Evolutionary conservation across 1,139 yeast species (phyloP), one percentile per base, ranked within the genome.

Genomic region (Suhomyces yuchorum): DNA sequence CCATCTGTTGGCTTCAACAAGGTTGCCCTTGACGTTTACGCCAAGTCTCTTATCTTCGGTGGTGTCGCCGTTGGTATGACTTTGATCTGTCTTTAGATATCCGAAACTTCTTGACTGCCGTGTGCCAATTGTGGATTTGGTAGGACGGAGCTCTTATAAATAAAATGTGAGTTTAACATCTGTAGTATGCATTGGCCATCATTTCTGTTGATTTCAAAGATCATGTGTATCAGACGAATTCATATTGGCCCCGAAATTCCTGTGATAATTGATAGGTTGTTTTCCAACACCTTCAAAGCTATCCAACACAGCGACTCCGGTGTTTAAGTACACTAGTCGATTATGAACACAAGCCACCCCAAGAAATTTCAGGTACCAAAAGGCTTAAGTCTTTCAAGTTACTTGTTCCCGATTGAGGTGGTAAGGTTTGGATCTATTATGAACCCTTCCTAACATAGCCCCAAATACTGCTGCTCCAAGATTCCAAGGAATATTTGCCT

Each of bases 11-110:
- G 18, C 18, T 37, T 37, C 39, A 23, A 37, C 19, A 22, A 51
- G 43, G 48, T 50, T 53, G 53, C 63, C 43, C 42, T 57, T 39
- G 61, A 55, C 49, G 45, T 40, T 24, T 34, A 52, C 33, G 45
- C 63, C 46, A 61, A 56, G 58, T 44, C 55, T 39, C 48, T 60
- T 49, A 54, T 65, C 52, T 52, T 63, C 45, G 57, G 60, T 42
- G 38, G 51, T 44, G 30, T 54, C 40, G 52, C 53, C 42, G 44
- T 55, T 38, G 60, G 58, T 42, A 43, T 52, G 50, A 55, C 56
- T 42, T 48, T 56, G 53, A 44, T 52, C 46, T 38, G 50, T 42
- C 50, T 51, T 43, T 52, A 49, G 42, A 36, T 44, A 37, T 23
- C 39, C 19, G 17, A 22, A 22, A 14, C 30, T 22, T 22, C 8